Base-by-base conservation (phyloP, 2,329 filamentous ascomycete species). In the Geoglossum cookeanum region DNA sequence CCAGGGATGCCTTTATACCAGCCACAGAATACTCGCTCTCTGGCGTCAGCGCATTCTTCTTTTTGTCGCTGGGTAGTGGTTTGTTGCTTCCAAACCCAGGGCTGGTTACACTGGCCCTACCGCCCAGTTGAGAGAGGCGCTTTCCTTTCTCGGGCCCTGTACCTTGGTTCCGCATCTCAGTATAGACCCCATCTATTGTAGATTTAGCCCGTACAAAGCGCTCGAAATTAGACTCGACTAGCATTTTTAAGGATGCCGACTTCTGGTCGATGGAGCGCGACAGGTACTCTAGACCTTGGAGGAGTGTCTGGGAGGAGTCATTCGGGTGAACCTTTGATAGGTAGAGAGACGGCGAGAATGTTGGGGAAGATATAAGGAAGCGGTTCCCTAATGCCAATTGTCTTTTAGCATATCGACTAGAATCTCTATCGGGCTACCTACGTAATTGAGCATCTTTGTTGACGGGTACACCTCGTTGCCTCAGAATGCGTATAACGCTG, bases 151-250 rank as follows among this genome's bases (percentile, higher is more conserved):
- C 65, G 52, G 70, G 65, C 58, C 77, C 70, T 47, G 71, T 70
- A 74, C 90, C 76, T 80, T 95, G 78, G 37, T 78, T 77, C 32
- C 78, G 75, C 92, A 98, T 98, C 69, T 98, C 92, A 60, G 84
- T 94, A 71, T 98, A 98, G 56, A 98, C 92, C 71, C 94, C 94
- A 72, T 98, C 92, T 65, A 98, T 97, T 6, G 91, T 97, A 17
- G 91, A 87, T 70, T 98, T 98, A 48, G 92, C 92, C 61, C 88
- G 85, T 58, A 98, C 92, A 72, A 98, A 98, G 62, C 91, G 85
- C 70, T 98, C 94, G 67, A 98, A 98, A 68, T 98, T 98, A 61
- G 87, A 91, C 69, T 98, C 92, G 29, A 98, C 92, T 17, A 98
- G 78, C 9, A 94, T 86, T 68, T 98, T 98, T 60, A 98, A 78